These are phyloP conservation scores for Neofusicoccum ribis DNA, from an alignment of 2,329 filamentous ascomycete genomes.

Conservation along the genomic window DNA sequence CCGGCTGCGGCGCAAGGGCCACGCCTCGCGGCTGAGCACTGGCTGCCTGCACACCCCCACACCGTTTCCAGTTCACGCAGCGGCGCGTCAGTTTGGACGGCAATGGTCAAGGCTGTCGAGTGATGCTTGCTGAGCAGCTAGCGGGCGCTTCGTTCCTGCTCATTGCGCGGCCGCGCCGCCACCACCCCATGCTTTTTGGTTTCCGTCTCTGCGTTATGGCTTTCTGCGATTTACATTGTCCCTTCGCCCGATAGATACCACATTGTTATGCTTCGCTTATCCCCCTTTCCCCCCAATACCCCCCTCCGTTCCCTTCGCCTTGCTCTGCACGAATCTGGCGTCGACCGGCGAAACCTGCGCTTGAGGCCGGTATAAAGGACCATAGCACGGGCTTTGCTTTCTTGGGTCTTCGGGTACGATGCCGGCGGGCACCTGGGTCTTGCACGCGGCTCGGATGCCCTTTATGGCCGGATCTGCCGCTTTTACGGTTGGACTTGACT, in stretches of 20 bases:
- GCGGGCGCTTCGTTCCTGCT: background rate
- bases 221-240: background rate
- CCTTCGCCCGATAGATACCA: conserved; percentile 17
- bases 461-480: background rate
- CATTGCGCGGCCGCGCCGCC: background rate
- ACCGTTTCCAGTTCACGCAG: background rate
- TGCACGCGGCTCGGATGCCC: background rate
- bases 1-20: background rate
- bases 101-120: background rate
- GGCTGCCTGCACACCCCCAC: background rate
- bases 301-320: background rate
- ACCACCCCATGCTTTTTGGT: background rate
- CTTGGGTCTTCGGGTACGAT: background rate
- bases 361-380: background rate
- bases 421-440: background rate
- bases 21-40: background rate
- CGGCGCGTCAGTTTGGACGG: background rate
- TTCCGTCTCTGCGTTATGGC: background rate
- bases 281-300: conserved; percentile 1
- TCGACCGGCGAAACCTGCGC: background rate
- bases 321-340: conserved; percentile 1
- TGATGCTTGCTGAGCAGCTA: background rate
- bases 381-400: background rate
- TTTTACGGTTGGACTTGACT: background rate
- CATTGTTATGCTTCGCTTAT: conserved; percentile 1